Conservation (phyloP, 768 basidiomycete species). For the Rhizopogon vesiculosus region DNA sequence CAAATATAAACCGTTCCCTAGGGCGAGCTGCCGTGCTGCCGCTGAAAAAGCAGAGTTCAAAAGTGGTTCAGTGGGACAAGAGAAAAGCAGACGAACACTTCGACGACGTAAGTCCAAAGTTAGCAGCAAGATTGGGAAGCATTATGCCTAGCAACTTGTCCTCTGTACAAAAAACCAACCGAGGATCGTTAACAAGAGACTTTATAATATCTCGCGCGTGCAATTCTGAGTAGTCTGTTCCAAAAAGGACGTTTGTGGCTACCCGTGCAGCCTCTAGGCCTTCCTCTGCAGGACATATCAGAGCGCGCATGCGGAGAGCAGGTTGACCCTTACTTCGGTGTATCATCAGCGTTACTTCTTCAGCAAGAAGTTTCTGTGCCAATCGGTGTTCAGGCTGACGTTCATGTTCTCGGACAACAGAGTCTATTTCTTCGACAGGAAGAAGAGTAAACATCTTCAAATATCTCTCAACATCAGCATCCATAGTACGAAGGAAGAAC, state of each 20-base stretch:
- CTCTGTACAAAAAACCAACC: constrained; percentile 48
- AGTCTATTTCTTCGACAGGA: constrained; percentile 49
- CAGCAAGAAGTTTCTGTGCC: constrained; percentile 50
- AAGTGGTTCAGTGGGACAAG: neutral
- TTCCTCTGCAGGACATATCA: constrained; percentile 23
- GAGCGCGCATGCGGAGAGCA: neutral
- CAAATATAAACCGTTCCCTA: constrained; percentile 65
- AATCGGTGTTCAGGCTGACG: constrained; percentile 43
- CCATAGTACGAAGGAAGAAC: constrained; percentile 86
- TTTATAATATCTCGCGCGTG: constrained; percentile 50
- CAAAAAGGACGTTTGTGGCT: constrained; percentile 44
- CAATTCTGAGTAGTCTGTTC: constrained; percentile 34
- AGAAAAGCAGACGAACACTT: constrained; percentile 43
- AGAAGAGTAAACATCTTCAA: constrained; percentile 83
- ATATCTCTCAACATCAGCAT: constrained; percentile 76
- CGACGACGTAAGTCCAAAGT: constrained; percentile 55
- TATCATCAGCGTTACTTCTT: constrained; percentile 56
- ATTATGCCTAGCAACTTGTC: constrained; percentile 49
- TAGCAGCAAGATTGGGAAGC: constrained; percentile 57
- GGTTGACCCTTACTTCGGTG: constrained; percentile 42
- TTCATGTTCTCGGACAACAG: constrained; percentile 52
- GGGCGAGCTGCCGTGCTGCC: constrained; percentile 57
- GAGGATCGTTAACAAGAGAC: constrained; percentile 62
- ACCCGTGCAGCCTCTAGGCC: constrained; percentile 37
- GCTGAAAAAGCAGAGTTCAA: constrained; percentile 35